Conservation (phyloP, 352 stramenopile genomes). For the Phytophthora crassamura region DNA sequence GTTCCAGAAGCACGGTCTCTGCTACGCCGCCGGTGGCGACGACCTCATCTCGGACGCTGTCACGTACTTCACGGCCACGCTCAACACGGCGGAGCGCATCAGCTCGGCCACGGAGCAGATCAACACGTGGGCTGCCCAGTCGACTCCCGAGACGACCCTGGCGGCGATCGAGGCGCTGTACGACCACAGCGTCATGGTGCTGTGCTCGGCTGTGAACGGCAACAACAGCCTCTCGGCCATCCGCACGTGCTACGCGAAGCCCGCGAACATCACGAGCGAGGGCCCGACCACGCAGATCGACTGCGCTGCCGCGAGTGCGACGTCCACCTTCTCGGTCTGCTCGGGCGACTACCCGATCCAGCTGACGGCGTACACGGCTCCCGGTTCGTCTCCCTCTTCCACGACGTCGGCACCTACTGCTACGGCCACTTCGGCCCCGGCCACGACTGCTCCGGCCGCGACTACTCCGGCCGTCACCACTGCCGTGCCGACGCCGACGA, state of each 20-base stretch:
- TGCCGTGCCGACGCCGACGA: neutral
- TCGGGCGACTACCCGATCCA: conserved; percentile 49
- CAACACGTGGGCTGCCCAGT: conserved; percentile 55
- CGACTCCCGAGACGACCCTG: conserved; percentile 42
- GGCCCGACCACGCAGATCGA: conserved; percentile 58
- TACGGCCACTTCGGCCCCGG: neutral
- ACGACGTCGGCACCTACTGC: conserved; percentile 2
- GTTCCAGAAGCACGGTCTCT: conserved; percentile 87
- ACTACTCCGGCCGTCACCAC: neutral
- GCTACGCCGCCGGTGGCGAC: conserved; percentile 61
- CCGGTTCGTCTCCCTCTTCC: conserved; percentile 24
- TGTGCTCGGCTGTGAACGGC: conserved; percentile 64
- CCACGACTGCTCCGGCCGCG: conserved; percentile 5
- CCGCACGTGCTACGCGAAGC: conserved; percentile 72
- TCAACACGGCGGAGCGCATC: conserved; percentile 59
- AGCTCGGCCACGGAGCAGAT: conserved; percentile 57
- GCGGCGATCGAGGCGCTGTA: conserved; percentile 61
- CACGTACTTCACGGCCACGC: conserved; percentile 70
- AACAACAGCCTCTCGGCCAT: conserved; percentile 73
- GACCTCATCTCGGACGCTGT: conserved; percentile 63
- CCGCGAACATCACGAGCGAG: conserved; percentile 38
- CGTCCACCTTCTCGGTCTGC: conserved; percentile 48
- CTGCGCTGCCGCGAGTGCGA: conserved; percentile 45
- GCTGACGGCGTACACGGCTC: conserved; percentile 50
- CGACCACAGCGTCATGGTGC: conserved; percentile 64